A percentile compares a stretch with the other conserved stretches of the same genome.
Evolutionary conservation across 805 yeast genomes (phyloP).

Genomic region (Cyberlindnera lachancei): DNA sequence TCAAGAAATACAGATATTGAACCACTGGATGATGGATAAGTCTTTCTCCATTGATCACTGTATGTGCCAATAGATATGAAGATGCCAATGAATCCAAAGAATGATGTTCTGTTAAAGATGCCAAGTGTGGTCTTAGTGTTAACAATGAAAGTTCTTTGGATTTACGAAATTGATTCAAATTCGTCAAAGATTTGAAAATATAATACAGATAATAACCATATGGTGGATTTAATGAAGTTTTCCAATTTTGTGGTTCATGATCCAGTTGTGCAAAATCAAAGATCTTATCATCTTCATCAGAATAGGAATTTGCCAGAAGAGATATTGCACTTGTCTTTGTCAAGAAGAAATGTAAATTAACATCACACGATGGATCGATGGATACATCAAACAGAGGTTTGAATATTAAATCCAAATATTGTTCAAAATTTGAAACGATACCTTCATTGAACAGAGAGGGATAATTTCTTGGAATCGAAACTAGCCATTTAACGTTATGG

Average conservation of each 20-base stretch:
- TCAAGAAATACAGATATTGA: conserved; percentile 21
- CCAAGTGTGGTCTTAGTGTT: conserved; percentile 18
- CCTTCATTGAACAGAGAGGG: conserved; percentile 17
- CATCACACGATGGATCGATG: conserved; percentile 17
- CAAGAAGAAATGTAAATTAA: conserved; percentile 24
- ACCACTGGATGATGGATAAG: conserved; percentile 18
- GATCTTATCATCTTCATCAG: conserved; percentile 11
- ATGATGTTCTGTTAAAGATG: conserved; percentile 17
- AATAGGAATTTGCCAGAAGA: conserved; percentile 20
- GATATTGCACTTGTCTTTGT: conserved; percentile 29
- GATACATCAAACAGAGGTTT: conserved; percentile 25
- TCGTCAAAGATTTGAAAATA: conserved; percentile 20
- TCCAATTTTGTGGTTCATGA: conserved; percentile 29
- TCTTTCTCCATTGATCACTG: conserved; percentile 21
- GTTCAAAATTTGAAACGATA: conserved; percentile 24
- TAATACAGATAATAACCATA: conserved; percentile 32
- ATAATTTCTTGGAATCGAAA: conserved; percentile 27
- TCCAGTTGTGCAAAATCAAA: conserved; percentile 13
- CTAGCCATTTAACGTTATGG: conserved; percentile 32
- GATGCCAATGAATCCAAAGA: conserved; percentile 21
- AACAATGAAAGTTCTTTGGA: conserved; percentile 12
- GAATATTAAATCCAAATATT: conserved; percentile 26
- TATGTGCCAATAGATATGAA: conserved; percentile 16
- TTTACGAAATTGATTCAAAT: conserved; percentile 16
- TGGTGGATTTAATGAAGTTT: conserved; percentile 29